Base-by-base conservation (phyloP, 2,329 filamentous ascomycete species). In the Colletotrichum sp. region DNA sequence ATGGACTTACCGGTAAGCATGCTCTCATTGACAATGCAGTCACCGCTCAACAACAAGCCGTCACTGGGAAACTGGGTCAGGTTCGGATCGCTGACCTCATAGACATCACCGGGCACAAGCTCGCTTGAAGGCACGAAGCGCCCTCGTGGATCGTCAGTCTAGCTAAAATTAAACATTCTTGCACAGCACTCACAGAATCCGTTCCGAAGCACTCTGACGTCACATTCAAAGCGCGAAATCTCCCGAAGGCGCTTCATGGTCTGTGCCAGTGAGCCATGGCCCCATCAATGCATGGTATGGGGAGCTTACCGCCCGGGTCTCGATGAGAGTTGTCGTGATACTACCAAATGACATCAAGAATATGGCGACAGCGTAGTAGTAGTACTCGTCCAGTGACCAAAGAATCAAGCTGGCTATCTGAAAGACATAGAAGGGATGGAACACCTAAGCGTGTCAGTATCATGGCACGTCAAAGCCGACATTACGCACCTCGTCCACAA, bases 11-110 rank as follows among this genome's bases (percentile, higher is more conserved):
- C 85, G 52, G 97, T 99, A 44, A 99, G 91, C 97, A 99, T 99
- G 86, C 97, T 99, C 86, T 99, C 97, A 81, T 99, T 99, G 79
- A 99, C 96, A 78, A 99, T 99, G 81, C 96, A 98, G 85, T 99
- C 98, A 55, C 97, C 98, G 69, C 95, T 95, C 1, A 99, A 89
- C 8, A 99, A 87, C 39, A 99, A 87, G 83, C 96, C 98, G 84
- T 99, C 97, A 81, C 95, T 97, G 1, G 97, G 97, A 77, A 99
- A 94, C 80, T 98, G 95, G 5, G 92, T 92, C 30, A 99, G 88
- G 18, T 93, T 95, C 3, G 97, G 97, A 84, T 99, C 98, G 73
- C 96, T 98, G 66, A 99, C 91, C 87, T 99, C 97, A 85, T 98
- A 99, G 8, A 99, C 93, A 83, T 99, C 97, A 36, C 97, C 97